Evolutionary conservation across 2,329 filamentous ascomycete species (phyloP), one percentile per base, ranked within the genome.

Genomic region (Huntiella decipiens): DNA sequence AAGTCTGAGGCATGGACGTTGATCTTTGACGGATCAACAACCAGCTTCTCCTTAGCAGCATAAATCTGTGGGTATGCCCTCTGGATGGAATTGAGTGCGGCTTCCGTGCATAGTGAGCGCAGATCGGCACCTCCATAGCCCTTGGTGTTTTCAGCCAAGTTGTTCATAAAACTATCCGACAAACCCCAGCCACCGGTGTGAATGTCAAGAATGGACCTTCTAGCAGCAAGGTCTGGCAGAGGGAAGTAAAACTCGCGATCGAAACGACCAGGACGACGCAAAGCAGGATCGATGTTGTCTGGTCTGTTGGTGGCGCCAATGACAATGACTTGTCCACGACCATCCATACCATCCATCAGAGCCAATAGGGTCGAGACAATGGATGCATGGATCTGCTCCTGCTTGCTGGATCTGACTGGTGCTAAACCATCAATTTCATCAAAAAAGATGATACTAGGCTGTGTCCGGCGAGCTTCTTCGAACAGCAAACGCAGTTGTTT

Each of bases 211-310:
- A 98, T 98, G 4, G 84, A 73, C 52, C 82, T 79, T 51, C 91
- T 77, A 16, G 77, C 86, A 35, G 82, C 75, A 3, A 78, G 68
- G 54, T 88, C 83, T 0, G 91, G 91, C 31, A 98, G 67, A 1
- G 91, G 87, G 57, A 98, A 98, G 64, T 96, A 96, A 56, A 98
- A 98, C 60, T 98, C 92, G 60, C 91, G 73, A 58, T 98, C 91
- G 57, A 98, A 98, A 44, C 91, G 81, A 38, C 91, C 92, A 15
- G 91, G 88, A 43, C 88, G 79, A 50, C 91, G 80, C 49, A 98
- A 70, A n/a, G 88, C 88, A 53, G 88, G 88, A 60, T 98, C 88
- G 51, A 98, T 87, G 44, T 91, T 93, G 61, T 96, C 88, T 1
- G 91, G 88, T 52, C 88, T 77, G 60, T 98, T 98, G 48, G 88